These are phyloP conservation scores for Salix suchowensis DNA, from an alignment of 345 rosid genomes.

Conservation along the genomic window DNA sequence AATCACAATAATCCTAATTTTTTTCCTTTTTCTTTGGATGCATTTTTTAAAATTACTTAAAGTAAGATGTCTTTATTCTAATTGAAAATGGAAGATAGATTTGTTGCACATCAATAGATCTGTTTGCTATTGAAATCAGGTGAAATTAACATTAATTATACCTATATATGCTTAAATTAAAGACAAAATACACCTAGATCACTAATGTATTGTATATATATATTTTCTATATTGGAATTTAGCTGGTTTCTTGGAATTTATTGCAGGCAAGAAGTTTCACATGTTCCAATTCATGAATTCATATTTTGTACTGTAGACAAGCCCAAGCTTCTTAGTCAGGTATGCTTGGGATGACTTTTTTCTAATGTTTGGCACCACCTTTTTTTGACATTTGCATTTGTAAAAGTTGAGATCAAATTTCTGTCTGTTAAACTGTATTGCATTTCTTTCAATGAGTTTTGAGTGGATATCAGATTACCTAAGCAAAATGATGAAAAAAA, in stretches of 20 bases:
- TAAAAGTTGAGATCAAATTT: background rate
- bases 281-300: slow-evolving; percentile 56
- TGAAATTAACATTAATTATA: background rate
- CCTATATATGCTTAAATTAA: background rate
- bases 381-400: background rate
- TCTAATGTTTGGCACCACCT: background rate
- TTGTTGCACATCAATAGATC: background rate
- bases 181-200: background rate
- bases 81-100: background rate
- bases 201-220: slow-evolving; percentile 3
- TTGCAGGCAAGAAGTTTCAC: slow-evolving; percentile 45
- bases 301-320: slow-evolving; percentile 65
- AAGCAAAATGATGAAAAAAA: background rate
- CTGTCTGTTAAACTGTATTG: background rate
- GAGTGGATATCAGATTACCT: background rate
- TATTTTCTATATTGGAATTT: background rate
- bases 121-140: background rate
- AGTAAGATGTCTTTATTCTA: background rate
- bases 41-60: background rate
- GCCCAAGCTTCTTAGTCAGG: slow-evolving; percentile 81
- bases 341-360: slow-evolving; percentile 14
- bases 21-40: background rate
- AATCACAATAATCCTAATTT: background rate
- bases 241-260: slow-evolving; percentile 14
- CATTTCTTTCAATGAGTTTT: background rate